Base-by-base conservation (phyloP, 495 filamentous ascomycete genomes). In the Xylaria bambusicola region DNA sequence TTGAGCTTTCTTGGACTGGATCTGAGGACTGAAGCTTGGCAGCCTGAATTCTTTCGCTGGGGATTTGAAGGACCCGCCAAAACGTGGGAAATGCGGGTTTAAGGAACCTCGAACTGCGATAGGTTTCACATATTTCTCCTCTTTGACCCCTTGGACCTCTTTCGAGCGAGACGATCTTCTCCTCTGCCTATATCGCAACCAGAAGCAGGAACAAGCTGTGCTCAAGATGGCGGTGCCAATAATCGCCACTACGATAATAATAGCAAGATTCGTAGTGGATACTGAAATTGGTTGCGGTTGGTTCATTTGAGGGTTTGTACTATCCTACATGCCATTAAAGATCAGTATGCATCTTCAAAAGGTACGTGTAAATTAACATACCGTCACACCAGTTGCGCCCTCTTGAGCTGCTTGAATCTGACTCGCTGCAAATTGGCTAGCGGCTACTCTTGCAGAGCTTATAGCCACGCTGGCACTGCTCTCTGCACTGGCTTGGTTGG, bases 191-290 rank as follows among this genome's bases (percentile, higher is more conserved):
- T 67, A 71, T 29, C 73, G 66, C n/a, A 77, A 45, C 38, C 73
- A 58, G 29, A 75, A 60, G 35, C 61, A 69, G 31, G 74, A 69
- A 12, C 59, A 68, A 5, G 66, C 44, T 21, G 69, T 60, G 6
- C 71, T 75, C 23, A 79, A 54, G 38, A 79, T 62, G 8, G 74
- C 68, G 41, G 68, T 73, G 15, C 75, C 76, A 1, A 77, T 63
- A 8, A 79, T 67, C 7, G 75, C 67, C 18, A 70, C 66, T n/a
- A 57, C 50, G 21, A 63, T 60, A 59, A 66, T 62, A 52, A 69
- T 62, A 17, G 76, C 76, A 13, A 73, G 62, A 58, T 71, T 73
- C 1, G 75, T 69, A 33, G 66, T 60, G 24, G 73, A 75, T 3
- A 76, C 54, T 1, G 72, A 72, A 24, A 67, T 66, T 23, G 67